A percentile compares a stretch with the other conserved stretches of the same genome.
These are phyloP conservation scores for Pichia eremophila DNA, from an alignment of 805 yeast genomes.

Conservation along the genomic window DNA sequence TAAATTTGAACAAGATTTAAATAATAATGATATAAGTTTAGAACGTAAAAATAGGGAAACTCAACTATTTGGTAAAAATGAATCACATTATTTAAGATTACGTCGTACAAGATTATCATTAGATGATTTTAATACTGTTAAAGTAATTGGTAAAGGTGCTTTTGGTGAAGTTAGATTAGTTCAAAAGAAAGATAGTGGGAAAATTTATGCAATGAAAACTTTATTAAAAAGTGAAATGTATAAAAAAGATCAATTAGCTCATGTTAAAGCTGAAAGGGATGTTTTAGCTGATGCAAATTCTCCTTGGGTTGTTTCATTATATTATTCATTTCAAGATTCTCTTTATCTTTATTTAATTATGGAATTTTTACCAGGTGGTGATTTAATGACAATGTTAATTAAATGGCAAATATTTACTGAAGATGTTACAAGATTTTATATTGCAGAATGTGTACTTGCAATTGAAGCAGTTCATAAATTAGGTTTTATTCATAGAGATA, in stretches of 20 bases:
- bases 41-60: constrained; percentile 80
- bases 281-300: constrained; percentile 85
- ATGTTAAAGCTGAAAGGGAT: constrained; percentile 92
- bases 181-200: constrained; percentile 85
- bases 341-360: constrained; percentile 67
- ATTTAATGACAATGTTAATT: constrained; percentile 89
- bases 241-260: constrained; percentile 88
- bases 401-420: constrained; percentile 92
- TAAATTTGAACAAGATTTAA: constrained; percentile 66
- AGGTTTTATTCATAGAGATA: constrained; percentile 94
- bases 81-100: constrained; percentile 75
- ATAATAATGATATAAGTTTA: constrained; percentile 58
- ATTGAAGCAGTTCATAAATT: constrained; percentile 89
- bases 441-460: constrained; percentile 94
- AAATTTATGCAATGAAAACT: constrained; percentile 92
- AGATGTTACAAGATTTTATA: constrained; percentile 85
- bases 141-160: constrained; percentile 92
- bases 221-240: constrained; percentile 86
- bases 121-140: constrained; percentile 81
- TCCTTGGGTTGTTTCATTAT: constrained; percentile 80
- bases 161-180: constrained; percentile 95
- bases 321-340: constrained; percentile 74
- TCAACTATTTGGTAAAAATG: constrained; percentile 76
- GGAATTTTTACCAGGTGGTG: constrained; percentile 82
- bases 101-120: constrained; percentile 75